Conservation (phyloP, 1,139 yeast species). For the Yarrowia galli region DNA sequence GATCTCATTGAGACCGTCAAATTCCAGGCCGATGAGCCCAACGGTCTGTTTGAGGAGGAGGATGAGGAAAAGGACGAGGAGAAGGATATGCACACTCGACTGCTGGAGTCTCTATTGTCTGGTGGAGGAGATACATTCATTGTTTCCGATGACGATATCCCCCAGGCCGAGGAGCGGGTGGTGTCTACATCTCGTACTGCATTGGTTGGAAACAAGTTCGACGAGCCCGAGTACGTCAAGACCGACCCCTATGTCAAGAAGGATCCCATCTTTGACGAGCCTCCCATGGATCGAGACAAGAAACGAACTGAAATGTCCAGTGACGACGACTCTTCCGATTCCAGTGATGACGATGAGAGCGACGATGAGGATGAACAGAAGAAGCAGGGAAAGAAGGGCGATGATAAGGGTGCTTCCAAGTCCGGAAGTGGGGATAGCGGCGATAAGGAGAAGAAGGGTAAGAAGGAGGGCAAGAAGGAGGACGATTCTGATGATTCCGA, state of each 20-base stretch:
- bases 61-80: slow-evolving; percentile 11
- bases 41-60: slow-evolving; percentile 10
- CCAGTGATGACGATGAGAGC: slow-evolving; percentile 41
- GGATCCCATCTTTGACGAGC: slow-evolving; percentile 4
- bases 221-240: slow-evolving; percentile 3
- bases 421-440: background rate
- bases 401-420: background rate
- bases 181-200: background rate
- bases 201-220: background rate
- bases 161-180: background rate
- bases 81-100: slow-evolving; percentile 26
- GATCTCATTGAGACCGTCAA: slow-evolving; percentile 68
- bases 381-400: slow-evolving; percentile 15
- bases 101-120: slow-evolving; percentile 23
- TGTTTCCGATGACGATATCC: slow-evolving; percentile 1
- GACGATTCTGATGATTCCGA: background rate
- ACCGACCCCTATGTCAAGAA: slow-evolving; percentile 13
- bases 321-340: slow-evolving; percentile 38
- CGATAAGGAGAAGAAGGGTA: background rate
- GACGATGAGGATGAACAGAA: slow-evolving; percentile 43
- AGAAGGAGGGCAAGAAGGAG: background rate
- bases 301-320: background rate
- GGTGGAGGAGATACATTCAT: slow-evolving; percentile 18
- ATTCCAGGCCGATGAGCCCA: slow-evolving; percentile 32
- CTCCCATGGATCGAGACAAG: slow-evolving; percentile 20